Base-by-base conservation (phyloP, 257 asterid species). In the Ehretia macrophylla region DNA sequence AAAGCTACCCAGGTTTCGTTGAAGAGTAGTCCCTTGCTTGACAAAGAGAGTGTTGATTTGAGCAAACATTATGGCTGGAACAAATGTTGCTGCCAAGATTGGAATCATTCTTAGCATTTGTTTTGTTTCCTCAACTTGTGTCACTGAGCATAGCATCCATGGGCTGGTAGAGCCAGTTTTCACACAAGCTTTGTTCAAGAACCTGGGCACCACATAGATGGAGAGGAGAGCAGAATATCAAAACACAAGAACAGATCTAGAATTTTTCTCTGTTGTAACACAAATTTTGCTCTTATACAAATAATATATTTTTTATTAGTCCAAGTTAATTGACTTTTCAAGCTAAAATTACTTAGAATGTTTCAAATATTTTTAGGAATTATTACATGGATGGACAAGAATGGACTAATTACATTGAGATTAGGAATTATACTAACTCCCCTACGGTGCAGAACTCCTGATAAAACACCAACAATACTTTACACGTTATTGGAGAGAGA, bases 71-170 rank as follows among this genome's bases (percentile, higher is more conserved):
- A 87, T 76, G 71, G 94, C 82, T 39, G 95, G 97, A 19, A 86
- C 45, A 65, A 89, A 75, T 50, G 94, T 84, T 62, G 81, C 79
- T 14, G 83, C 12, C 44, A 84, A 19, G 20, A 90, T 77, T 4
- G 96, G 97, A 56, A 90, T 69, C 93, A 90, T 84, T 37, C 84
- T 70, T 16, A 90, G 77, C 85, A 90, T 86, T 68, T 84, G 96
- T 53, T 90, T 90, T 14, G 96, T 84, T 69, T 84, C 97, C 71
- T 90, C 97, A 0, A 84, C 94, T 78, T 86, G 87, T 1, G 97
- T 90, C 35, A 90, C 86, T 17, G 95, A 32, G 67, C 90, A 82
- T 8, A 86, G 77, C 68, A 77, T 59, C 98, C 97, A 92, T 16
- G 94, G 89, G 64, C 74, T 72, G 0, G 72, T 70, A 22, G 80